Conservation (phyloP, 441 rosid species). For the Gossypium davidsonii region DNA sequence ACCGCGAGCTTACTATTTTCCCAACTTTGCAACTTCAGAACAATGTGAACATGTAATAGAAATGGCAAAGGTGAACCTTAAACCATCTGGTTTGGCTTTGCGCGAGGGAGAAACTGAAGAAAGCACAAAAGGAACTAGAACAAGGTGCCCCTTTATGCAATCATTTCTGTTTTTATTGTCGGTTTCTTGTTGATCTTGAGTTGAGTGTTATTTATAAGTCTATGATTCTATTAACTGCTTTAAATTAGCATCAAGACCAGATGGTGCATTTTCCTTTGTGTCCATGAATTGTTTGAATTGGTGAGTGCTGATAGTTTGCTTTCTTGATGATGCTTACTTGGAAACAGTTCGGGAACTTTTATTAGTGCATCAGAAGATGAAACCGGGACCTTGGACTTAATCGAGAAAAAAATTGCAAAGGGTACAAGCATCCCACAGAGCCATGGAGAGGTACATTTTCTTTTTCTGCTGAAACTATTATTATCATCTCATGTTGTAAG, state of each 20-base stretch:
- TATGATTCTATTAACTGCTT: neutral
- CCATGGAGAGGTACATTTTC: slow-evolving; percentile 65
- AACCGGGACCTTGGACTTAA: slow-evolving; percentile 49
- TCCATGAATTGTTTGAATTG: slow-evolving; percentile 10
- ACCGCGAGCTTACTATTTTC: slow-evolving; percentile 80
- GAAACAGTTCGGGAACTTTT: slow-evolving; percentile 74
- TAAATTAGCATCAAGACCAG: neutral
- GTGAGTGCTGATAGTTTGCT: neutral
- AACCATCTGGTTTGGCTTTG: slow-evolving; percentile 69
- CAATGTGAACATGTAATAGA: slow-evolving; percentile 55
- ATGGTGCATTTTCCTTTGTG: neutral
- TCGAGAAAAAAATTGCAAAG: slow-evolving; percentile 70
- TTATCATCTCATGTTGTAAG: neutral
- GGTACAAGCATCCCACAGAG: slow-evolving; percentile 65
- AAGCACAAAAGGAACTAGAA: slow-evolving; percentile 73
- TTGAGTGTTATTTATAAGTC: neutral
- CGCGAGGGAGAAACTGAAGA: slow-evolving; percentile 76
- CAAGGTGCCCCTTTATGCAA: slow-evolving; percentile 43
- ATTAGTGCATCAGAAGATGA: slow-evolving; percentile 67
- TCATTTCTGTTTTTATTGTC: neutral
- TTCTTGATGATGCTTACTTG: slow-evolving; percentile 5
- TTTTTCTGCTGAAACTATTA: neutral
- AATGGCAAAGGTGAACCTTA: slow-evolving; percentile 49
- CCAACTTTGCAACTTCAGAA: slow-evolving; percentile 62
- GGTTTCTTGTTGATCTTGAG: neutral